These are phyloP conservation scores for Termitomyces sp. DNA, from an alignment of 768 basidiomycete genomes.

Conservation along the genomic window DNA sequence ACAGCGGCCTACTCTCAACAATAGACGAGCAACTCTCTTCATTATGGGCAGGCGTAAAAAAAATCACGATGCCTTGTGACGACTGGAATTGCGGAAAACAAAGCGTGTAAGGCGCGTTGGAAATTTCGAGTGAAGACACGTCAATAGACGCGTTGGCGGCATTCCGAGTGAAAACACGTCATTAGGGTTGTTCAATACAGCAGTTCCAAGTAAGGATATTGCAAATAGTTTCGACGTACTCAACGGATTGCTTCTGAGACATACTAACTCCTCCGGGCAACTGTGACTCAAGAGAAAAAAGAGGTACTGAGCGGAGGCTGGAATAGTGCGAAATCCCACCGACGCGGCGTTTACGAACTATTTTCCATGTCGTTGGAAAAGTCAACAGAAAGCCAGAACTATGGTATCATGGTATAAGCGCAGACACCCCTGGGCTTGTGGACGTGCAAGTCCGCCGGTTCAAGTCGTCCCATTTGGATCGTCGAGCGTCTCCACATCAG, in stretches of 20 bases:
- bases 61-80: not conserved
- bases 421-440: not conserved
- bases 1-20: not conserved
- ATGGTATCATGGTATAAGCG: not conserved
- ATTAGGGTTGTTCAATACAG: not conserved
- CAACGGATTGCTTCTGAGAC: slow-evolving; percentile 2
- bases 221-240: slow-evolving; percentile 6
- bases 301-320: not conserved
- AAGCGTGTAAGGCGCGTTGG: not conserved
- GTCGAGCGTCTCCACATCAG: no score
- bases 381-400: not conserved
- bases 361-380: not conserved
- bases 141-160: not conserved
- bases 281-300: not conserved
- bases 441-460: not conserved
- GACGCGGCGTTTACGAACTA: not conserved
- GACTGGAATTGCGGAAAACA: not conserved
- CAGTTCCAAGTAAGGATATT: slow-evolving; percentile 9
- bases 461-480: not conserved
- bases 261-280: slow-evolving; percentile 4
- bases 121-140: not conserved
- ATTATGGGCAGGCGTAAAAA: not conserved
- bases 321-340: not conserved
- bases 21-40: not conserved
- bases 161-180: not conserved